phyloP scores from a whole-genome alignment of 768 basidiomycete genomes.

The Dioszegia hungarica region DNA sequence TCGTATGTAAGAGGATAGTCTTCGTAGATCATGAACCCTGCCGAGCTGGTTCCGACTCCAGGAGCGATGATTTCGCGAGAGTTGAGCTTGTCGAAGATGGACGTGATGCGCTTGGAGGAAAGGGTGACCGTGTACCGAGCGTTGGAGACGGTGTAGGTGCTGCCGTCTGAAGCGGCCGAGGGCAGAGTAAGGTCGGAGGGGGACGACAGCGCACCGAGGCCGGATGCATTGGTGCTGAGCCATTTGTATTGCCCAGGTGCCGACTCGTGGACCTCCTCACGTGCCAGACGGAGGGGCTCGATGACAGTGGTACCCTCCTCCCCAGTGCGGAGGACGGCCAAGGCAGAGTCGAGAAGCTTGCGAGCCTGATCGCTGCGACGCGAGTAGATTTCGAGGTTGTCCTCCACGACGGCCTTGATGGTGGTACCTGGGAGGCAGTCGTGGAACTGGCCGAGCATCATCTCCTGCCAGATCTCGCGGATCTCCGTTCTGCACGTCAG shows the following conservation, averaged over 20 bases:
- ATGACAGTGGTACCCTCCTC: neutral
- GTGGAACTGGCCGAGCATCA: constrained; percentile 53
- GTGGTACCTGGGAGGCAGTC: constrained; percentile 59
- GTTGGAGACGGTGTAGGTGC: constrained; percentile 14
- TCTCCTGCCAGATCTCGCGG: constrained; percentile 85
- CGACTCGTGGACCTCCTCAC: neutral
- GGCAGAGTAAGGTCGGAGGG: constrained; percentile 2
- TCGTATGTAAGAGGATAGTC: constrained; percentile 27
- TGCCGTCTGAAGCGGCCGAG: neutral
- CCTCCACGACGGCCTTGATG: constrained; percentile 7
- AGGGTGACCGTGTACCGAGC: constrained; percentile 12
- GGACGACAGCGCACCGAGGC: neutral
- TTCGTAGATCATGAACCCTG: constrained; percentile 30
- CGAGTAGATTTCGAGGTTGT: constrained; percentile 40
- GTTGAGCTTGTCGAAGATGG: constrained; percentile 11
- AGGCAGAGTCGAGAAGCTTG: neutral
- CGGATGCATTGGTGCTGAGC: neutral
- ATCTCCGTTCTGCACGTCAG: constrained; percentile 50
- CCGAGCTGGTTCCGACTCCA: constrained; percentile 45
- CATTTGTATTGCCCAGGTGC: neutral
- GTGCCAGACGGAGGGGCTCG: constrained; percentile 4
- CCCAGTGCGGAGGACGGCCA: neutral
- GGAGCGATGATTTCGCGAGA: constrained; percentile 21
- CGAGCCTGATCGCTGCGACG: neutral
- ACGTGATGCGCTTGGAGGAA: constrained; percentile 20